phyloP scores from a whole-genome alignment of 345 rosid genomes.

The Mercurialis annua region DNA sequence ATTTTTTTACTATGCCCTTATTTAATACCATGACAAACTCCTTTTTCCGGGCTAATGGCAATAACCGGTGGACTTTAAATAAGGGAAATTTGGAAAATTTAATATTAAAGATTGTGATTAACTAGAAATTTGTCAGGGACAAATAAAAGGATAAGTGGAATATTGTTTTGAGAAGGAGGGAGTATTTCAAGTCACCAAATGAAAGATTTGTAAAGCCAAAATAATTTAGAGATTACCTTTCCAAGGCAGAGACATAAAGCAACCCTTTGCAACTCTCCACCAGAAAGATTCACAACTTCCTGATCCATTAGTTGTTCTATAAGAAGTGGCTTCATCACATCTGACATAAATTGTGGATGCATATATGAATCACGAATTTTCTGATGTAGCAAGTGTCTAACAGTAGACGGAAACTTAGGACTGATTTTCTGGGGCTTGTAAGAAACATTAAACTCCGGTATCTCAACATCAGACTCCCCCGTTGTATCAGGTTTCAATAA shows the following conservation, averaged over 20 bases:
- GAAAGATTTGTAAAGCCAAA: background rate
- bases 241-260: conserved; percentile 94
- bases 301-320: conserved; percentile 98
- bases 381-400: conserved; percentile 78
- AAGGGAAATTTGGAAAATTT: too few species aligned
- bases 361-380: conserved; percentile 87
- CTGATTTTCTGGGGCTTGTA: conserved; percentile 99
- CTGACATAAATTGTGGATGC: conserved; percentile 96
- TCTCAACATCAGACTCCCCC: conserved; percentile 75
- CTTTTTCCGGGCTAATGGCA: too few species aligned
- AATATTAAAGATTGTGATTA: too few species aligned
- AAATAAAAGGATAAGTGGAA: too few species aligned
- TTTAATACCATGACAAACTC: too few species aligned
- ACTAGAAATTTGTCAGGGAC: too few species aligned
- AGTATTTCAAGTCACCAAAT: background rate
- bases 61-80: too few species aligned
- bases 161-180: too few species aligned
- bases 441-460: conserved; percentile 93
- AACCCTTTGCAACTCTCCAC: conserved; percentile 99
- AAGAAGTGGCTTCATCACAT: conserved; percentile 97
- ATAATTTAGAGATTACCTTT: conserved; percentile 48
- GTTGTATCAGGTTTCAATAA: conserved; percentile 72
- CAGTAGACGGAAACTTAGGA: conserved; percentile 70
- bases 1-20: too few species aligned
- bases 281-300: conserved; percentile 90